Evolutionary conservation across 257 asterid genomes (phyloP).

Genomic region (Oldenlandia corymbosa): DNA sequence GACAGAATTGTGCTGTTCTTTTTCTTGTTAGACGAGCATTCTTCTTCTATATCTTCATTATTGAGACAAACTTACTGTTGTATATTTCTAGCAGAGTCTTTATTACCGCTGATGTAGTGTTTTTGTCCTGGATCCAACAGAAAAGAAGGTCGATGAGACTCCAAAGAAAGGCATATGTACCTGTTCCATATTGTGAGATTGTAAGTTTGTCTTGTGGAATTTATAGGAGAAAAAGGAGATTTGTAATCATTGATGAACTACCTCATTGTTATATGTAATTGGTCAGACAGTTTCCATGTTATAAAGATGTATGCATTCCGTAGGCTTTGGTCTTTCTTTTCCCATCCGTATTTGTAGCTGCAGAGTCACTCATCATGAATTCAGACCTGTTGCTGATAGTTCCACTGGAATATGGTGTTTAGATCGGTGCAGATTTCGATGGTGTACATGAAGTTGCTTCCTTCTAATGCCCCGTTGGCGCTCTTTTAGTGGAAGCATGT

Average conservation of each 20-base stretch:
- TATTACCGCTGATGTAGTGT: conserved; percentile 6
- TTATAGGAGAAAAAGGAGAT: conserved; percentile 32
- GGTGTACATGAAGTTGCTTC: not conserved
- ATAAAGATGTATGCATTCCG: conserved; percentile 22
- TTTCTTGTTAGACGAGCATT: not conserved
- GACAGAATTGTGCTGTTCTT: not conserved
- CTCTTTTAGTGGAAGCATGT: not conserved
- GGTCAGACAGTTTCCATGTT: conserved; percentile 28
- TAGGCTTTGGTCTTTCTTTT: conserved; percentile 12
- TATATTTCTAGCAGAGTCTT: not conserved
- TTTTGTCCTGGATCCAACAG: conserved; percentile 23
- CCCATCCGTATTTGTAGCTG: conserved; percentile 39
- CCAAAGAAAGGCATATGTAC: conserved; percentile 43
- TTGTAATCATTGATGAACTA: conserved; percentile 38
- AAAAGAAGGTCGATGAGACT: conserved; percentile 45
- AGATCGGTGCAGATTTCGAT: conserved; percentile 1
- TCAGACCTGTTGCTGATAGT: conserved; percentile 22
- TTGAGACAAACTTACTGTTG: not conserved
- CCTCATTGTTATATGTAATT: conserved; percentile 31
- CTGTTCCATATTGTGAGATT: conserved; percentile 48
- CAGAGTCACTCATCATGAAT: conserved; percentile 31
- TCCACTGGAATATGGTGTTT: conserved; percentile 19
- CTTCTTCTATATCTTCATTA: not conserved
- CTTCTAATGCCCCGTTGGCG: not conserved
- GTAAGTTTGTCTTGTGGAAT: conserved; percentile 29